phyloP scores from a whole-genome alignment of 2,329 filamentous ascomycete genomes.

The Cladobotryum protrusum region DNA sequence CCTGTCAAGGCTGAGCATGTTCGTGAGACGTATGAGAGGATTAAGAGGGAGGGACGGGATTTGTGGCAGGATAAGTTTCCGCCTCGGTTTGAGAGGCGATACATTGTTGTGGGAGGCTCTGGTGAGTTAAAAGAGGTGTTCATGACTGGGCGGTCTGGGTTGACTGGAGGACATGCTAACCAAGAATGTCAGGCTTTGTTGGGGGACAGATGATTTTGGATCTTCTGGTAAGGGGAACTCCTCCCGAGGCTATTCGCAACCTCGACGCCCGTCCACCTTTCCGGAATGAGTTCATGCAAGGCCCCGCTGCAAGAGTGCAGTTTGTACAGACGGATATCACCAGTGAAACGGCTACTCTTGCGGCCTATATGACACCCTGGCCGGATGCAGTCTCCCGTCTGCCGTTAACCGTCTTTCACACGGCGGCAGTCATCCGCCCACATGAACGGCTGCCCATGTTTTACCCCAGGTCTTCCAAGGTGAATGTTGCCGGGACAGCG shows the following conservation, averaged over 20 bases:
- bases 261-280: conserved; percentile 43
- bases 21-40: conserved; percentile 27
- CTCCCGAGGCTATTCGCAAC: conserved; percentile 45
- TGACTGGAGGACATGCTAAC: not conserved
- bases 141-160: not conserved
- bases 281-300: conserved; percentile 34
- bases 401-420: conserved; percentile 53
- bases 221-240: conserved; percentile 46
- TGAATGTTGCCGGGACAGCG: conserved; percentile 46
- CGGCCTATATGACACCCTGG: conserved; percentile 45
- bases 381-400: conserved; percentile 30
- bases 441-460: conserved; percentile 40
- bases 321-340: conserved; percentile 46
- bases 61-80: conserved; percentile 32
- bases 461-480: conserved; percentile 38
- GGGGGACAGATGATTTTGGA: conserved; percentile 49
- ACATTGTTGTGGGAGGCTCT: conserved; percentile 42
- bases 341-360: conserved; percentile 34
- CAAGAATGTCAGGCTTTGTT: conserved; percentile 39
- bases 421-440: conserved; percentile 47
- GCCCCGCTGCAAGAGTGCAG: conserved; percentile 29
- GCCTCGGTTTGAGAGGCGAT: conserved; percentile 34
- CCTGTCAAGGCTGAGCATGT: conserved; percentile 31
- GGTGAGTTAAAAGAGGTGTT: conserved; percentile 24
- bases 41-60: conserved; percentile 32